Conservation (phyloP, 306 rosid genomes). For the Carpinus viminea region DNA sequence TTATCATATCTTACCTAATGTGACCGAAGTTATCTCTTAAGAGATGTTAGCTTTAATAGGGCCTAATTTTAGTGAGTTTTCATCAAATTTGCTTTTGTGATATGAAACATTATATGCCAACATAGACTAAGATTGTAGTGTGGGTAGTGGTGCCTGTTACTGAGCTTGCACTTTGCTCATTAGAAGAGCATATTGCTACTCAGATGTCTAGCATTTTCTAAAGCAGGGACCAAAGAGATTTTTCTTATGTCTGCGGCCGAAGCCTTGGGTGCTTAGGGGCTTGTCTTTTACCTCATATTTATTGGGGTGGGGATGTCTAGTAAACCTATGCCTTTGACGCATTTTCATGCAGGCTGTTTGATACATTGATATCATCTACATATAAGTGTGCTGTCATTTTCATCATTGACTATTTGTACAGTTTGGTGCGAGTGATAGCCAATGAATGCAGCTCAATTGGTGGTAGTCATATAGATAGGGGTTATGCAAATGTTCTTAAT, state of each 20-base stretch:
- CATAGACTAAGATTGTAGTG: background rate
- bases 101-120: background rate
- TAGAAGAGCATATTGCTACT: background rate
- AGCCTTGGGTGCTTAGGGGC: background rate
- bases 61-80: background rate
- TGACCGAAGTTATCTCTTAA: background rate
- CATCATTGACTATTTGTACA: background rate
- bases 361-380: background rate
- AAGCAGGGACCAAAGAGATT: background rate
- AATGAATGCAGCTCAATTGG: conserved; percentile 9
- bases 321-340: background rate
- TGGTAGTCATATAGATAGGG: background rate
- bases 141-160: background rate
- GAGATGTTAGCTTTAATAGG: background rate
- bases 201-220: background rate
- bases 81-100: background rate
- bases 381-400: background rate
- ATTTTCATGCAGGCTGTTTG: background rate
- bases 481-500: background rate
- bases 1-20: background rate
- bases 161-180: background rate
- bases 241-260: background rate
- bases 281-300: background rate
- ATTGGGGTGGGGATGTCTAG: background rate
- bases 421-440: conserved; percentile 20